Percentiles rank a stretch among this genome's conserved stretches.
These are phyloP conservation scores for Dioszegia hungarica DNA, from an alignment of 768 basidiomycete genomes.

Conservation along the genomic window DNA sequence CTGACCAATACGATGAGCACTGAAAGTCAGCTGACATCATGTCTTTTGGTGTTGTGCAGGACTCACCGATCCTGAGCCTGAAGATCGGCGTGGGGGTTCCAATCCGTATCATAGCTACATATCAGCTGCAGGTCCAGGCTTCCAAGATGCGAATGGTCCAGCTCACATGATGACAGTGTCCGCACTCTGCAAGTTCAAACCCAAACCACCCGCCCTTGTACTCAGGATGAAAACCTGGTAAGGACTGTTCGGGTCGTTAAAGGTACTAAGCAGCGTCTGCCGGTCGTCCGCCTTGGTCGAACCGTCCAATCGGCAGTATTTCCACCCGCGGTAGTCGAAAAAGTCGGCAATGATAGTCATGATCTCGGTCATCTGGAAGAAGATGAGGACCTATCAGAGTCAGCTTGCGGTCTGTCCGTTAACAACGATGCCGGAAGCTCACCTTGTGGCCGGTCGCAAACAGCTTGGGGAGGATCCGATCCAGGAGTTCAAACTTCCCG, in stretches of 20 bases:
- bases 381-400: conserved; percentile 75
- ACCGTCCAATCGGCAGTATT: conserved; percentile 89
- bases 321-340: conserved; percentile 76
- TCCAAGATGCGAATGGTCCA: conserved; percentile 56
- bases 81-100: conserved; percentile 98
- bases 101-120: conserved; percentile 52
- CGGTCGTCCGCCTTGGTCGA: conserved; percentile 94
- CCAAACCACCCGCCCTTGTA: conserved; percentile 87
- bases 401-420: background rate
- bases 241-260: conserved; percentile 84
- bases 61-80: conserved; percentile 87
- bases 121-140: conserved; percentile 54
- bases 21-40: conserved; percentile 11
- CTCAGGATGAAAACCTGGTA: conserved; percentile 89
- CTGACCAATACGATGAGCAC: conserved; percentile 97
- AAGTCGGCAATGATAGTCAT: conserved; percentile 99
- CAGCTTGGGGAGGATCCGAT: conserved; percentile 88
- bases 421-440: conserved; percentile 52
- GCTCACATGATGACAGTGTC: conserved; percentile 83
- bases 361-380: conserved; percentile 99
- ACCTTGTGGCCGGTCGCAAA: conserved; percentile 87
- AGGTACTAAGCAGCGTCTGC: conserved; percentile 74
- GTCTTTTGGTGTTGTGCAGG: background rate
- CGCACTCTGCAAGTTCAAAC: conserved; percentile 90
- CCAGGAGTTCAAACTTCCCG: conserved; percentile 89